These are phyloP conservation scores for Exophiala sp. DNA, from an alignment of 2,329 filamentous ascomycete genomes.

Conservation along the genomic window DNA sequence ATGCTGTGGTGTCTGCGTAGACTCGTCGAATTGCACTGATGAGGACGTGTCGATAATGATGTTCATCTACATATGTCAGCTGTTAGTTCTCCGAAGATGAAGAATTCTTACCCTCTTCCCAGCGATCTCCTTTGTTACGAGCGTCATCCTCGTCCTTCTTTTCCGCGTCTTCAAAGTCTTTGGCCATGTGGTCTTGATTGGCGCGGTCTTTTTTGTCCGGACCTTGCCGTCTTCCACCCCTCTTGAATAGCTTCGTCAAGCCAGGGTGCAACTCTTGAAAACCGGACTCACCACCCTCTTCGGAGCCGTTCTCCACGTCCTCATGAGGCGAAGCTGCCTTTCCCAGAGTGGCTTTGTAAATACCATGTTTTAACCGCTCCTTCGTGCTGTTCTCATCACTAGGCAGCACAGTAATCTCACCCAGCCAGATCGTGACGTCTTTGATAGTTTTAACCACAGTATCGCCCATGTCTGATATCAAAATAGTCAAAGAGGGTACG, in stretches of 20 bases:
- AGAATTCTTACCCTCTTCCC: conserved; percentile 39
- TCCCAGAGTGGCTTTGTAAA: conserved; percentile 27
- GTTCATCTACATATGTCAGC: conserved; percentile 26
- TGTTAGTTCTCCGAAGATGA: neutral
- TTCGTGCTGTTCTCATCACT: conserved; percentile 42
- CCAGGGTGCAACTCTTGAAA: conserved; percentile 26
- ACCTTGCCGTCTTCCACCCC: conserved; percentile 10
- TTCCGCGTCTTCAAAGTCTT: conserved; percentile 42
- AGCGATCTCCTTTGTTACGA: conserved; percentile 39
- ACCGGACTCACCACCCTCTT: conserved; percentile 3
- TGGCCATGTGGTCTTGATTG: conserved; percentile 34
- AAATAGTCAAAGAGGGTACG: conserved; percentile 53
- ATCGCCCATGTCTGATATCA: conserved; percentile 53
- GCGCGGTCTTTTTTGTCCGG: conserved; percentile 5
- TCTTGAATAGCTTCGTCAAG: conserved; percentile 19
- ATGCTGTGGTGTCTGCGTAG: conserved; percentile 34
- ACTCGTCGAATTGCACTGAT: conserved; percentile 40
- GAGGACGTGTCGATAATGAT: conserved; percentile 46
- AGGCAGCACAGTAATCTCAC: conserved; percentile 53
- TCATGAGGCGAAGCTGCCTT: conserved; percentile 9
- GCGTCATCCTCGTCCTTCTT: conserved; percentile 41
- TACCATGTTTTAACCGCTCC: conserved; percentile 29
- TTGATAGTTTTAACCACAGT: conserved; percentile 54
- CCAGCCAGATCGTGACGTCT: conserved; percentile 55
- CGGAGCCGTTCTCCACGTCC: conserved; percentile 5